These are phyloP conservation scores for Arthrobotrys conoides DNA, from an alignment of 2,329 filamentous ascomycete genomes.

Conservation along the genomic window DNA sequence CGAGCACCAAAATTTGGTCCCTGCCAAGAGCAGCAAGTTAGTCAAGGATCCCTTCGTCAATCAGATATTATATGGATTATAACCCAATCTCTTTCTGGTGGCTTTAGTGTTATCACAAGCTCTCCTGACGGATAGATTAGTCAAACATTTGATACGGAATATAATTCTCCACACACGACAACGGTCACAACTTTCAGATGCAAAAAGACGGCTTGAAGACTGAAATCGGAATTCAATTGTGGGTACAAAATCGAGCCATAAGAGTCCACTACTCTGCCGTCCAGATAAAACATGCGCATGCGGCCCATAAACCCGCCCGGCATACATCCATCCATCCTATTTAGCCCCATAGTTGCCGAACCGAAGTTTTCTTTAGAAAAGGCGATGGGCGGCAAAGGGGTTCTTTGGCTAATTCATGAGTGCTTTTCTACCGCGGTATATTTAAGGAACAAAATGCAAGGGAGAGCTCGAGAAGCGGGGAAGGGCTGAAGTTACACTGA, in stretches of 20 bases:
- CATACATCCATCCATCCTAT: slow-evolving; percentile 51
- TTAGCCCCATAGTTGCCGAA: slow-evolving; percentile 55
- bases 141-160: slow-evolving; percentile 39
- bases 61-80: slow-evolving; percentile 42
- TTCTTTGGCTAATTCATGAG: slow-evolving; percentile 51
- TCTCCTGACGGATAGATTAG: slow-evolving; percentile 44
- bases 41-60: slow-evolving; percentile 52
- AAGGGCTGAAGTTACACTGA: slow-evolving; percentile 31
- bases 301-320: slow-evolving; percentile 29
- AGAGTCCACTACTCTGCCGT: slow-evolving; percentile 4
- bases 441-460: slow-evolving; percentile 27
- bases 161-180: slow-evolving; percentile 45
- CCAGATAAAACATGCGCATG: slow-evolving; percentile 28
- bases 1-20: slow-evolving; percentile 32
- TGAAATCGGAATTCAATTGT: slow-evolving; percentile 22
- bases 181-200: slow-evolving; percentile 8
- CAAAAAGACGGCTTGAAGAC: slow-evolving; percentile 13
- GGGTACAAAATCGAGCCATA: slow-evolving; percentile 24
- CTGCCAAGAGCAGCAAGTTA: slow-evolving; percentile 38
- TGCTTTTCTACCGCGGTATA: slow-evolving; percentile 37
- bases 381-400: slow-evolving; percentile 31
- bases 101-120: slow-evolving; percentile 40
- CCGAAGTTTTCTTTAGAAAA: slow-evolving; percentile 43
- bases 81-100: slow-evolving; percentile 40
- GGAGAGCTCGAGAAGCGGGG: slow-evolving; percentile 29